phyloP scores from a whole-genome alignment of 2,329 filamentous ascomycete genomes.

The Colletotrichum sp. region DNA sequence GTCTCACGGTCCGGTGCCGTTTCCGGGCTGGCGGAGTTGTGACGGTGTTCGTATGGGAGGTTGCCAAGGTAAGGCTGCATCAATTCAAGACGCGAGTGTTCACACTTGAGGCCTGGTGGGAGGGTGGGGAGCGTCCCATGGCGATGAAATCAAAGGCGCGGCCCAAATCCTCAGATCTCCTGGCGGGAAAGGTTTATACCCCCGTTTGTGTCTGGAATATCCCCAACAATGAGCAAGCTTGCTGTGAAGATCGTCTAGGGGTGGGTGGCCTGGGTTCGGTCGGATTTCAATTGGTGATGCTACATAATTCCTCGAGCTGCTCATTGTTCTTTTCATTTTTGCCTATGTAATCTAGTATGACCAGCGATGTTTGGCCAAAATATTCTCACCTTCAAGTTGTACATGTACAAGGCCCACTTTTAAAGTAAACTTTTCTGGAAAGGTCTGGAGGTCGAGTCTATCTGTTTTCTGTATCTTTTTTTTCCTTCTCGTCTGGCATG shows the following conservation, averaged over 20 bases:
- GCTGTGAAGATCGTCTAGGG: not conserved
- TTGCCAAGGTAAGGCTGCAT: not conserved
- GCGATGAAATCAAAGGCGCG: not conserved
- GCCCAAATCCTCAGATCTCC: not conserved
- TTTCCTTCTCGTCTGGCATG: not conserved
- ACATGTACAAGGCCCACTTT: not conserved
- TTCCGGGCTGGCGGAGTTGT: not conserved
- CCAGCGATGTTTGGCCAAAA: not conserved
- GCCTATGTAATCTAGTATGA: not conserved
- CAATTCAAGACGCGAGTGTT: not conserved
- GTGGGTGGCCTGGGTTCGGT: not conserved
- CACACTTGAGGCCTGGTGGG: not conserved
- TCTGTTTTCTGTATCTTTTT: not conserved
- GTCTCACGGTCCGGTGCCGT: not conserved
- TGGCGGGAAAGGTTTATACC: not conserved
- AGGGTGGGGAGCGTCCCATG: not conserved
- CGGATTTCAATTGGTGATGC: not conserved
- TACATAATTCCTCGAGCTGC: not conserved
- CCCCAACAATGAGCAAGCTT: not conserved
- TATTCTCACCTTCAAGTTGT: not conserved
- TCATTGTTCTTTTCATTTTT: not conserved
- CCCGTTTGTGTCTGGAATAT: not conserved
- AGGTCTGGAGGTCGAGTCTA: not conserved
- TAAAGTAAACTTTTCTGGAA: not conserved
- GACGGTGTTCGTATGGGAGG: not conserved